Base-by-base conservation (phyloP, 371 early-diverging fungal species). In the Mortierella polycephala region DNA sequence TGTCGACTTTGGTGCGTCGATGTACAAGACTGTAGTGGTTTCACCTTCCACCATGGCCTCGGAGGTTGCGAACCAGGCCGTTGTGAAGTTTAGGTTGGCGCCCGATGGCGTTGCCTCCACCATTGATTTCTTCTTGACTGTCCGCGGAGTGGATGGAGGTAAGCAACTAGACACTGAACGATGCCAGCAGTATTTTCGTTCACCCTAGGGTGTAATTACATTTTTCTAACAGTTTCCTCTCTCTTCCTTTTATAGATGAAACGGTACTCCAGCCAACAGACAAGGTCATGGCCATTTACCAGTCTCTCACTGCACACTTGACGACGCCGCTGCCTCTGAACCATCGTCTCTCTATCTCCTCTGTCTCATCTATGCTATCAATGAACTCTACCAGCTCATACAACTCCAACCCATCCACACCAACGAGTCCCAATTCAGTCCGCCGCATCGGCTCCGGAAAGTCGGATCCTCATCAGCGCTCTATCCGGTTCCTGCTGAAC, bases 101-200 rank as follows among this genome's bases (percentile, higher is more conserved):
- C 74, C 75, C 13, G 70, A 72, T 44, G 75, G 75, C 45, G 83
- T 57, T 66, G 83, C 57, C 60, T 85, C 52, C 1, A 51, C 67
- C 13, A 64, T 63, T 1, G 82, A 85, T 42, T 85, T 85, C 40
- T 83, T 57, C 60, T 60, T 87, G 14, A 85, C 89, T 14, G 88
- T 89, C 5, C 84, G 85, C 45, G 87, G 86, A 0, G 77, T 85
- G 37, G 89, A 89, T 82, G 88, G 89, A 64, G 89, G 88, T 86
- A 85, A 47, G 52, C 12, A 13, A 45, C 9, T 37, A 41, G 30
- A 30, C 30, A 30, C 4, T 30, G 30, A 30, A 30, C 30, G 30
- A 30, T 30, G 30, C 30, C 30, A 30, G 30, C 30, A 30, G 30
- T 30, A 30, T 30, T 30, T 30, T 30, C 30, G 4, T 30, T 4